Conservation (phyloP, 139 green algal genomes). For the Coelastrella sp. region DNA sequence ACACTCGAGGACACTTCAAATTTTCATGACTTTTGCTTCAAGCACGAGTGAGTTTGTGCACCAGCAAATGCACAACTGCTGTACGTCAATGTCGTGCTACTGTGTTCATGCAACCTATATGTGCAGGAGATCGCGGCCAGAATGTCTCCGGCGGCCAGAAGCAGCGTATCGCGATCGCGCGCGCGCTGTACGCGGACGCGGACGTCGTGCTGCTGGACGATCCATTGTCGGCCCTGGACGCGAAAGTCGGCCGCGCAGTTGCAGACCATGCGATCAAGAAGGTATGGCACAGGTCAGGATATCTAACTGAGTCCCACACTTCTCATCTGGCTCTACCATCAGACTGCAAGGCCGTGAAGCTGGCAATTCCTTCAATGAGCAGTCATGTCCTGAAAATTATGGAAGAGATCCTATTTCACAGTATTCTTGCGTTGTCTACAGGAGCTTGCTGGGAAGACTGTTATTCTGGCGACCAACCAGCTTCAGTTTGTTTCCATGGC, state of each 20-base stretch:
- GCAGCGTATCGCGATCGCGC: conserved; percentile 85
- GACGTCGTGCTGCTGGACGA: conserved; percentile 72
- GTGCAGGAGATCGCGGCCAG: conserved; percentile 75
- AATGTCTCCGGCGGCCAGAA: conserved; percentile 86
- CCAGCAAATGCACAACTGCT: no score
- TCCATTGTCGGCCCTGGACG: conserved; percentile 70
- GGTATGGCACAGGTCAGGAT: neutral
- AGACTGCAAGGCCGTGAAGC: neutral
- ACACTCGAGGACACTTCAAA: no score
- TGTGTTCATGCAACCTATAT: neutral
- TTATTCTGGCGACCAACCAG: conserved; percentile 58
- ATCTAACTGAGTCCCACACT: neutral
- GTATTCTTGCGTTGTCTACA: neutral
- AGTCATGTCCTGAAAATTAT: no score
- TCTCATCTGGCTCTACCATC: no score
- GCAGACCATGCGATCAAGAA: neutral
- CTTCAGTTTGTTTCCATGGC: neutral
- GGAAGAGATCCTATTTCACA: no score
- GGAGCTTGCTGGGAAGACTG: conserved; percentile 55
- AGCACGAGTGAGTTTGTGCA: no score
- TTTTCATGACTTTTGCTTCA: no score
- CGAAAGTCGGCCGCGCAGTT: conserved; percentile 47
- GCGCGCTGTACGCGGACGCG: conserved; percentile 71
- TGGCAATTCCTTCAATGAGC: neutral
- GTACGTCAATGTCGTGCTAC: neutral